Base-by-base conservation (phyloP, 148 eudicot genomes). In the Drosera capensis region DNA sequence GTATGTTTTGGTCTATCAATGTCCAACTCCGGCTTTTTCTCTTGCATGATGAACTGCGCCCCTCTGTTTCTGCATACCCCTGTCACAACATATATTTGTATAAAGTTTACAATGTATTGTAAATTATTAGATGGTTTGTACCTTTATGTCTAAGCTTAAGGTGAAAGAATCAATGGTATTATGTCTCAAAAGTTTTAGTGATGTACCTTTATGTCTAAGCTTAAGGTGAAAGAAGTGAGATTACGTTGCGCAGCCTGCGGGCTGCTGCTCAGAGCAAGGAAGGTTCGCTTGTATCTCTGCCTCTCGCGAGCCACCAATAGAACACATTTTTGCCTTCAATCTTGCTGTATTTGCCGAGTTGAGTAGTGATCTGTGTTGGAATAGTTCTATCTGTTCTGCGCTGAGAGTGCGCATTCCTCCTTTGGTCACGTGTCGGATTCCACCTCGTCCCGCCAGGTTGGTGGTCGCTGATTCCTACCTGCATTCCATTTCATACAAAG, bases 261-360 rank as follows among this genome's bases (percentile, higher is more conserved):
- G 43, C 18, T 39, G 43, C 20, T 40, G 23, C 23, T 41, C 23
- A 41, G 45, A 41, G 45, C 23, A 4, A 17, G 45, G 21, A 19
- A 62, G 43, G 51, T 70, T 38, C 94, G 94, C 58, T 87, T 87
- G 45, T 72, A 82, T 74, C 77, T 87, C 53, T 87, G 96, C 25
- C 96, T 72, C 54, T 82, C 94, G 12, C 96, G 74, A n/a, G 96
- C 96, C 53, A 87, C 96, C 96, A 87, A 51, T 87, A 87, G 52
- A 87, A 87, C 40, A 87, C 96, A 51, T 87, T 87, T 66, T 87
- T 87, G 14, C 96, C 96, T 73, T 87, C 96, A 8, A 82, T 87
- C 56, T 80, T 87, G 2, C 96, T 94, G 20, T 67, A 87, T 51
- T 74, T 82, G 7, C 71, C 56, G 0, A 87, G 63, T 25, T 82